Evolutionary conservation across 176 grass and related monocot genomes (phyloP).

Genomic region (Olyra latifolia): DNA sequence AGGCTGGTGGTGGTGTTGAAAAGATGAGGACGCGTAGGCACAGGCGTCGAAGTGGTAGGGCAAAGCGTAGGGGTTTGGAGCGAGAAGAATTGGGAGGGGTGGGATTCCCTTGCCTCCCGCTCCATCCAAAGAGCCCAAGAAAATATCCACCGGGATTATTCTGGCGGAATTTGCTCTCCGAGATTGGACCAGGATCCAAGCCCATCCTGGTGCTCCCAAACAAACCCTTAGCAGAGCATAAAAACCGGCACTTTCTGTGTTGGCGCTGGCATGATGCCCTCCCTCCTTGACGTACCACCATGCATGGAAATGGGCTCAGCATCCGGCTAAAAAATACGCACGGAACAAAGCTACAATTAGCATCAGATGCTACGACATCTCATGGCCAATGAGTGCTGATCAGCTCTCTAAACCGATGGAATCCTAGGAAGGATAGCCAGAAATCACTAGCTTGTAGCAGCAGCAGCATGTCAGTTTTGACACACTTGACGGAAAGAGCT

Average conservation of each 20-base stretch:
- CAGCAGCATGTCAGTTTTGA: not conserved
- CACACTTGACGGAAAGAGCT: not conserved
- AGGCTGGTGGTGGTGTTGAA: constrained; percentile 11
- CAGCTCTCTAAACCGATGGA: not conserved
- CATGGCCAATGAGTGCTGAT: not conserved
- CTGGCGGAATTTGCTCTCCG: too few relatives aligned
- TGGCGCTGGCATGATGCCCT: not conserved
- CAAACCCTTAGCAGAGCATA: too few relatives aligned
- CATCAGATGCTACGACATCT: constrained; percentile 1
- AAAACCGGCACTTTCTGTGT: not conserved
- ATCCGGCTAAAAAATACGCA: not conserved
- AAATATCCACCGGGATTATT: too few relatives aligned
- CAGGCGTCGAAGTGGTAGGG: constrained; percentile 51
- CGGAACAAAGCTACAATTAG: not conserved
- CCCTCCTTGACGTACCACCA: not conserved
- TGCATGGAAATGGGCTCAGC: not conserved
- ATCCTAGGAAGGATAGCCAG: not conserved
- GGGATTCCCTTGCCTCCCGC: too few relatives aligned
- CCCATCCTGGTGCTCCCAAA: too few relatives aligned
- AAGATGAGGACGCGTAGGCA: constrained; percentile 18
- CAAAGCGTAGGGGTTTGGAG: constrained; percentile 45
- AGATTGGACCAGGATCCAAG: too few relatives aligned
- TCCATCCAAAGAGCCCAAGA: too few relatives aligned
- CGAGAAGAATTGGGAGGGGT: too few relatives aligned
- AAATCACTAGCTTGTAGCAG: not conserved